Conservation (phyloP, 176 grass and related monocot genomes). For the Tuctoria greenei region DNA sequence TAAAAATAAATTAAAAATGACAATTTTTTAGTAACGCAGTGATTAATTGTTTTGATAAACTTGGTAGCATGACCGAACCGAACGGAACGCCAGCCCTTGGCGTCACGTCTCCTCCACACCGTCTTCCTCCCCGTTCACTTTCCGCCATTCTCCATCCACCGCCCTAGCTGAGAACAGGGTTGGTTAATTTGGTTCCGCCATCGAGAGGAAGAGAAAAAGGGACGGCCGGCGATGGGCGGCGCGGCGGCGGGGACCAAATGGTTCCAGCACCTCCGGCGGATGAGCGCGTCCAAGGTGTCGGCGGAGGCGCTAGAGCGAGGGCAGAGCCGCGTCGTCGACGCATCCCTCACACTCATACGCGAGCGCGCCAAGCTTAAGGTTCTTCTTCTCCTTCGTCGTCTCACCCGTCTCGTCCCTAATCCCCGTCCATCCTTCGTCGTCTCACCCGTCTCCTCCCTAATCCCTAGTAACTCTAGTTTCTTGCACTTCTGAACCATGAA, state of each 20-base stretch:
- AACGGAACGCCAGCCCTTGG: no score
- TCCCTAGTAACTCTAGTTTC: no score
- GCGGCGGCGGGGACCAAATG: slow-evolving; percentile 57
- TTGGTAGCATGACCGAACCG: no score
- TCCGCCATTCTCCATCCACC: not conserved
- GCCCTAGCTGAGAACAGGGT: not conserved
- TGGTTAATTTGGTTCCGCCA: no score
- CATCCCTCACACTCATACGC: slow-evolving; percentile 95
- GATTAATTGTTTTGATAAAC: no score
- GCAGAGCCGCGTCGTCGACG: slow-evolving; percentile 87
- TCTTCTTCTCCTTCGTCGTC: not conserved
- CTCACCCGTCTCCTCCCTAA: not conserved
- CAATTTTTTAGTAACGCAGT: no score
- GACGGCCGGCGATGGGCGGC: slow-evolving; percentile 17
- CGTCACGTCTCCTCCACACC: no score
- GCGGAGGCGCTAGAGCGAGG: slow-evolving; percentile 68
- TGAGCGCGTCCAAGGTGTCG: slow-evolving; percentile 63
- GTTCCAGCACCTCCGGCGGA: slow-evolving; percentile 62
- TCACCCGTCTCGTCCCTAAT: not conserved
- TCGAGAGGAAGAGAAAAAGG: not conserved
- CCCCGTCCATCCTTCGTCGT: not conserved
- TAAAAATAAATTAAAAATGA: no score
- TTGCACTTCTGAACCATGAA: no score
- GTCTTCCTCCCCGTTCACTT: not conserved
- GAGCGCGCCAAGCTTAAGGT: slow-evolving; percentile 98